Percentiles rank a stretch among this genome's conserved stretches.
Evolutionary conservation across 2,329 filamentous ascomycete species (phyloP).

Genomic region (Eutypella sp.): DNA sequence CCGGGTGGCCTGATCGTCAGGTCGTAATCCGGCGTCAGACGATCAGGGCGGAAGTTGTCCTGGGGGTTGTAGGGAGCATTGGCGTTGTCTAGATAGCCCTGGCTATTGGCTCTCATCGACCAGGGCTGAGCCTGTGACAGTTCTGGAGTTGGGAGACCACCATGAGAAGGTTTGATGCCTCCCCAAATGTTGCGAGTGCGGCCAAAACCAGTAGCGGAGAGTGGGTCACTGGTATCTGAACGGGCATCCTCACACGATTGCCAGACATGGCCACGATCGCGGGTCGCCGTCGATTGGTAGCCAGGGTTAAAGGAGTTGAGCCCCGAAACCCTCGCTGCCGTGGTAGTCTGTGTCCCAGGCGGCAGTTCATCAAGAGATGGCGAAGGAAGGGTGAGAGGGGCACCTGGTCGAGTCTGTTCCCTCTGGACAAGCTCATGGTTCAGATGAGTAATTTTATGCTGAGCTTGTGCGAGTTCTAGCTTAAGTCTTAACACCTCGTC

Average conservation of each 20-base stretch:
- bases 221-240: conserved; percentile 52
- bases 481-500: conserved; percentile 65
- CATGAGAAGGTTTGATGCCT: conserved; percentile 35
- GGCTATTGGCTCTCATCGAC: conserved; percentile 38
- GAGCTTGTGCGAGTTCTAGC: conserved; percentile 65
- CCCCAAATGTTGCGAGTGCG: conserved; percentile 54
- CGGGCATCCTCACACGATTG: conserved; percentile 47
- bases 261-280: conserved; percentile 46
- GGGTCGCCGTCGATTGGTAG: conserved; percentile 31
- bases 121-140: conserved; percentile 39
- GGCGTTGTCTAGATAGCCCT: conserved; percentile 38
- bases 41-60: conserved; percentile 41
- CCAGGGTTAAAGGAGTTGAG: conserved; percentile 19
- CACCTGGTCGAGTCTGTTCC: conserved; percentile 54
- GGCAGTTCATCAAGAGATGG: conserved; percentile 25
- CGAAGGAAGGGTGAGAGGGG: conserved; percentile 39
- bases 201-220: conserved; percentile 47
- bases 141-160: conserved; percentile 28
- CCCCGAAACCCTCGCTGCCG: conserved; percentile 20
- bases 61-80: conserved; percentile 27
- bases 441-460: conserved; percentile 65
- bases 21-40: conserved; percentile 45
- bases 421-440: conserved; percentile 66
- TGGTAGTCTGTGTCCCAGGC: conserved; percentile 24
- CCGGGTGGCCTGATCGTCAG: conserved; percentile 37